Evolutionary conservation across 2,329 filamentous ascomycete species (phyloP).

Genomic region (Aureobasidium sp.): DNA sequence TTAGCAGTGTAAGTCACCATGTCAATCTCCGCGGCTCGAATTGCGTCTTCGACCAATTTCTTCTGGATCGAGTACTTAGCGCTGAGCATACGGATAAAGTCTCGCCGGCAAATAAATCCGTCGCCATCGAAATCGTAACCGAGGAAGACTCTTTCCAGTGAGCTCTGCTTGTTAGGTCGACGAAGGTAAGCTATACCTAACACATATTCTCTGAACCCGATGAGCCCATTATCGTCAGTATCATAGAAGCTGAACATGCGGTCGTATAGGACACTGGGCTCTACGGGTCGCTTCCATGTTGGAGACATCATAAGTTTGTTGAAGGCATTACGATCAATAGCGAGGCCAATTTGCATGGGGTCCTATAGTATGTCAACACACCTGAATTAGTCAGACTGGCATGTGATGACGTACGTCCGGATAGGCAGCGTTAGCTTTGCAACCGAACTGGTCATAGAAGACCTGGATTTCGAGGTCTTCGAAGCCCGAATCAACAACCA

Average conservation of each 20-base stretch:
- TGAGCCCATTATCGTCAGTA: constrained; percentile 77
- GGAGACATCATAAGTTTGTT: constrained; percentile 69
- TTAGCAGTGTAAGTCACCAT: constrained; percentile 25
- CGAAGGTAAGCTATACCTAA: constrained; percentile 66
- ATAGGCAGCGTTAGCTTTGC: constrained; percentile 83
- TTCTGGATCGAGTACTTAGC: constrained; percentile 89
- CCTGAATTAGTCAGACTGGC: background rate
- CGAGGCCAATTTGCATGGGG: constrained; percentile 67
- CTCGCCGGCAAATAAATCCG: constrained; percentile 74
- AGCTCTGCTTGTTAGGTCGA: constrained; percentile 53
- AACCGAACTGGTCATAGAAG: constrained; percentile 94
- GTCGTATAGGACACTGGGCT: constrained; percentile 87
- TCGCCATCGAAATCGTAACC: constrained; percentile 89
- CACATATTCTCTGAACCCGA: constrained; percentile 88
- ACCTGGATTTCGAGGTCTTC: constrained; percentile 86
- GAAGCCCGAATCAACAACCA: constrained; percentile 43
- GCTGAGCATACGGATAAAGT: constrained; percentile 85
- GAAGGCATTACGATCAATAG: constrained; percentile 89
- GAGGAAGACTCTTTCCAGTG: constrained; percentile 68
- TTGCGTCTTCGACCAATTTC: constrained; percentile 77
- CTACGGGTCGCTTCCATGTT: constrained; percentile 60
- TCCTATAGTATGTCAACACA: constrained; percentile 39
- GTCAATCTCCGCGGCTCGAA: constrained; percentile 68
- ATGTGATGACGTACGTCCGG: constrained; percentile 36
- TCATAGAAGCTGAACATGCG: constrained; percentile 97